Evolutionary conservation across 441 rosid genomes (phyloP), one percentile per base, ranked within the genome.

Genomic region (Dalechampia spathulata): DNA sequence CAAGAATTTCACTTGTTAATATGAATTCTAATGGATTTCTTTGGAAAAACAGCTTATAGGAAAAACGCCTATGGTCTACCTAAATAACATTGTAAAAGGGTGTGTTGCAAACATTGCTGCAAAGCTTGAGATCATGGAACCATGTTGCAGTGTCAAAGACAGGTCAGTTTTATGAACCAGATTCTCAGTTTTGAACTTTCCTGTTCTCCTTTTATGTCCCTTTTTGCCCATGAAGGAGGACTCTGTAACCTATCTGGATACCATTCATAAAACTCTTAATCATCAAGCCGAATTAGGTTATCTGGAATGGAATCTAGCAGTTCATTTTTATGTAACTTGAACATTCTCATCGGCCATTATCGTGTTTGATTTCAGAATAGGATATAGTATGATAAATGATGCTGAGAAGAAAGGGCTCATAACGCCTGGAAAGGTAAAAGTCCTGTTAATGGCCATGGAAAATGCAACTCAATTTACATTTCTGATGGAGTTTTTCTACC

Each of bases 41-140:
- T n/a, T n/a, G n/a, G n/a, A n/a, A 70, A 53, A 28, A 20, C 79
- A 92, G 97, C 92, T 92, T 61, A 89, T 92, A 61, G 97, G 95
- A 65, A 88, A 82, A 71, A 92, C 96, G 27, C 96, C 96, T 5
- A 92, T 92, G 98, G 96, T 92, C 57, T 88, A 82, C 78, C 81
- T 92, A 65, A 92, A 92, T 60, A 89, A 74, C 37, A 82, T 92
- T 55, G 85, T 79, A 23, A 92, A 86, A 62, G 99, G 90, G 7
- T 80, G 79, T 72, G 85, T 76, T 28, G 94, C 96, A 39, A 86
- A 78, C 70, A 74, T 92, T 69, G 99, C 96, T 60, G 99, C 90
- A 68, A 92, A 92, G 78, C 97, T 92, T 71, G 99, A 92, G 76
- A 89, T 82, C 58, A 92, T 89, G 97, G 97, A 92, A 64, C 97